Percentiles rank a stretch among this genome's conserved stretches.
Conservation (phyloP, 2,329 filamentous ascomycete species). For the Ascochyta pisi region DNA sequence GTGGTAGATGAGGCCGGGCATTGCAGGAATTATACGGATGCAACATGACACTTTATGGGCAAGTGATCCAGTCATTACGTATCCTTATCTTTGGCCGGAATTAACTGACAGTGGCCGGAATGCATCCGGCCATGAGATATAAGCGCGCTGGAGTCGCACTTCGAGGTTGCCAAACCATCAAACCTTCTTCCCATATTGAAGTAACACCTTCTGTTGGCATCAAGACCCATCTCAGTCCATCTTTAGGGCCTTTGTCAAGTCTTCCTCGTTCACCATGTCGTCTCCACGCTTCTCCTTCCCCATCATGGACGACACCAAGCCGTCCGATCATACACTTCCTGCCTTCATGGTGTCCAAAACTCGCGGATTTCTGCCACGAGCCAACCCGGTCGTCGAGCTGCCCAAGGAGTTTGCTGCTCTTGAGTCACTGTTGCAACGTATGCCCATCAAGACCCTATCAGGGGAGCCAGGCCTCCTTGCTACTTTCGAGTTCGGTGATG, state of each 20-base stretch:
- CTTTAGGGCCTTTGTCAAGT: background rate
- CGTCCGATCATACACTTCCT: conserved; percentile 68
- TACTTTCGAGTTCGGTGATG: conserved; percentile 73
- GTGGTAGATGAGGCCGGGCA: conserved; percentile 20
- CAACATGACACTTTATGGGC: conserved; percentile 18
- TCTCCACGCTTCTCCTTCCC: conserved; percentile 57
- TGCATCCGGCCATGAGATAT: conserved; percentile 46
- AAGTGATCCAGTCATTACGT: conserved; percentile 48
- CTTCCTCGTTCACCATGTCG: conserved; percentile 50
- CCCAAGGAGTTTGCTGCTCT: conserved; percentile 77
- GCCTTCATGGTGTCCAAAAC: conserved; percentile 82
- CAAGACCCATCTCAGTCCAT: background rate
- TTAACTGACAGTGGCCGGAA: background rate
- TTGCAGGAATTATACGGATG: conserved; percentile 22
- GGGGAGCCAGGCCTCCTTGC: conserved; percentile 81
- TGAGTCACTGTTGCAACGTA: conserved; percentile 73
- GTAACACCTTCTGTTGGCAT: conserved; percentile 5
- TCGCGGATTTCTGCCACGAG: conserved; percentile 75
- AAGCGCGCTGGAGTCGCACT: conserved; percentile 34
- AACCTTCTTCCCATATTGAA: conserved; percentile 8
- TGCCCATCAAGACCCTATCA: conserved; percentile 78
- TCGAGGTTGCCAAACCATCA: conserved; percentile 3
- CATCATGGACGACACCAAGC: conserved; percentile 68
- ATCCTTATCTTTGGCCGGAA: conserved; percentile 46
- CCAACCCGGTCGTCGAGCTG: conserved; percentile 59